Base-by-base conservation (phyloP, 257 asterid genomes). In the Phtheirospermum japonicum region DNA sequence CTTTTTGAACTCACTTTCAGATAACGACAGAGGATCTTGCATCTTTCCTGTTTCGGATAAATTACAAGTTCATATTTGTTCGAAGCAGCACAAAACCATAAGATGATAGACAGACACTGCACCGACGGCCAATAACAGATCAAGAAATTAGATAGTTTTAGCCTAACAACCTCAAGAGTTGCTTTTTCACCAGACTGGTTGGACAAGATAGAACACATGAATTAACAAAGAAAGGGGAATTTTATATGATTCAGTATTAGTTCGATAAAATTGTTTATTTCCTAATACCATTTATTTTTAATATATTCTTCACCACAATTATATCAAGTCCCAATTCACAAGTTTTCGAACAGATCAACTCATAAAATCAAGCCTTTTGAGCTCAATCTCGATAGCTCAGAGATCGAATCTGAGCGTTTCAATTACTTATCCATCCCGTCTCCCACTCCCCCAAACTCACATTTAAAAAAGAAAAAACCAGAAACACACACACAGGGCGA, bases 1-100 rank as follows among this genome's bases (percentile, higher is more conserved):
- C 87, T 89, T 86, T 63, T 80, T 86, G 79, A 86, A 89, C 70
- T 92, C 96, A 34, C 42, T 73, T 71, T 85, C 96, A 4, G 72
- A 49, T 69, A 92, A 67, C 42, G 82, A 63, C 72, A 89, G 81
- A 18, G 93, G 86, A 68, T 83, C 88, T 61, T 77, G 91, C 87
- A 92, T 85, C 83, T 89, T 89, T 67, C 99, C 97, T 92, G 87
- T 71, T 74, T 23, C 74, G 70, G 48, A 65, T 48, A 13, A 49
- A 7, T 66, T 34, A 63, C 20, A 57, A 52, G 57, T 66, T 20
- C 17, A 20, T 18, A 7, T 18, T 8, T 52, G 3, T 3, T 20
- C 10, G 17, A 9, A 52, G 58, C 58, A 20, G 58, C 16, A 20
- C 0, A 13, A 23, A 10, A 20, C 34, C 9, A 52, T 9, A 52